Base-by-base conservation (phyloP, 2,329 filamentous ascomycete species). In the Ophiostoma angusticollis region DNA sequence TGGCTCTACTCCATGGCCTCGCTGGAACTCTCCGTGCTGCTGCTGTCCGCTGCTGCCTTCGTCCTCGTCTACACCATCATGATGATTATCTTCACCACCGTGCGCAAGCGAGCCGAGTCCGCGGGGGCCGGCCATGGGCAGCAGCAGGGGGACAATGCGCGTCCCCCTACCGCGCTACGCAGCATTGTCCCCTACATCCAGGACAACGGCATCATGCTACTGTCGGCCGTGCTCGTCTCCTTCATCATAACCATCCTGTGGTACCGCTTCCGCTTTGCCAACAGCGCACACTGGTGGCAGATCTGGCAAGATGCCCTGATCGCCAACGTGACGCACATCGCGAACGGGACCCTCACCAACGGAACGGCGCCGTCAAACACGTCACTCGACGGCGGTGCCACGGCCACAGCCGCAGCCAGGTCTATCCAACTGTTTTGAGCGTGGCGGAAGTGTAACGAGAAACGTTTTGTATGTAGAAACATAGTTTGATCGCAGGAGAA, bases 241-340 rank as follows among this genome's bases (percentile, higher is more conserved):
- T 7, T 38, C 12, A 4, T 35, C n/a, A 5, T 42, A 11, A 18
- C 35, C 8, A 5, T 37, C 3, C 2, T 22, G 6, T 44, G 42
- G 42, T 44, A 44, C 16, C 4, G 5, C 5, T 1, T 39, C 29
- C 39, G 42, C 9, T 44, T 44, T 22, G 32, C 19, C 21, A 29
- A 12, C 4, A 30, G 39, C 4, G 22, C 14, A 1, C 39, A 39
- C 38, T 44, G 42, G 42, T 4, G 4, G 19, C 39, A 42, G 25
- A 9, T 31, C 21, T 44, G 42, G 42, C n/a, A n/a, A 5, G 36
- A 44, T 9, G 28, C 39, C 13, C 33, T 44, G 2, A 22, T 38
- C 9, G 21, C 13, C 19, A 35, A 37, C 9, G 19, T n/a, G 7
- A 33, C 39, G 12, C 14, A 39, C 16, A 11, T 17, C 25, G 14